phyloP scores from a whole-genome alignment of 2,329 filamentous ascomycete species.

The Aspergillus udagawae region DNA sequence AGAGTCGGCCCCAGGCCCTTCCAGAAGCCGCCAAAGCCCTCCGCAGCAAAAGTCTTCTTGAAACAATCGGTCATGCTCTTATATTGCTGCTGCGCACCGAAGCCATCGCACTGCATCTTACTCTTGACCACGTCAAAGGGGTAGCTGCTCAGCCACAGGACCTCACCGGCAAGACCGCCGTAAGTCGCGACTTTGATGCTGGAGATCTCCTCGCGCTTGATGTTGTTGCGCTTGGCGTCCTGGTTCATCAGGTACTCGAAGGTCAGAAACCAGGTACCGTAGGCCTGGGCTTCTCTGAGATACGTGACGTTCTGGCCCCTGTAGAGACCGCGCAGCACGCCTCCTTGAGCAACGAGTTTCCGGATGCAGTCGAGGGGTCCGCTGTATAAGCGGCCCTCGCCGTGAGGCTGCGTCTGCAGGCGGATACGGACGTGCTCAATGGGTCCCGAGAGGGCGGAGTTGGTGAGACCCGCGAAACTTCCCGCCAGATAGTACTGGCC shows the following conservation, averaged over 20 bases:
- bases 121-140: conserved; percentile 98
- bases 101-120: conserved; percentile 98
- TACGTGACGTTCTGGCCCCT: conserved; percentile 83
- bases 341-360: conserved; percentile 69
- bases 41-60: conserved; percentile 69
- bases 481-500: conserved; percentile 84
- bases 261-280: conserved; percentile 89
- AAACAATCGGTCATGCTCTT: conserved; percentile 86
- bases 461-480: conserved; percentile 87
- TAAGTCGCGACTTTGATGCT: conserved; percentile 86
- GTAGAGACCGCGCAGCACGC: conserved; percentile 71
- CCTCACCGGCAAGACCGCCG: conserved; percentile 89
- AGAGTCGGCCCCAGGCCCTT: conserved; percentile 88
- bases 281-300: conserved; percentile 85
- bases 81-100: conserved; percentile 68
- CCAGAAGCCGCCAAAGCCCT: conserved; percentile 86
- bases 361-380: conserved; percentile 88
- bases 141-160: conserved; percentile 88
- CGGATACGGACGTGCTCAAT: conserved; percentile 98
- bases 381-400: conserved; percentile 68
- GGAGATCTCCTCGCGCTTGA: conserved; percentile 73
- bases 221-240: conserved; percentile 72
- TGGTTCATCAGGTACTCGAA: conserved; percentile 97
- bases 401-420: conserved; percentile 93
- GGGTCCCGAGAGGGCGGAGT: conserved; percentile 80